phyloP scores from a whole-genome alignment of 2,329 filamentous ascomycete species.

The Sarocladium oryzae region DNA sequence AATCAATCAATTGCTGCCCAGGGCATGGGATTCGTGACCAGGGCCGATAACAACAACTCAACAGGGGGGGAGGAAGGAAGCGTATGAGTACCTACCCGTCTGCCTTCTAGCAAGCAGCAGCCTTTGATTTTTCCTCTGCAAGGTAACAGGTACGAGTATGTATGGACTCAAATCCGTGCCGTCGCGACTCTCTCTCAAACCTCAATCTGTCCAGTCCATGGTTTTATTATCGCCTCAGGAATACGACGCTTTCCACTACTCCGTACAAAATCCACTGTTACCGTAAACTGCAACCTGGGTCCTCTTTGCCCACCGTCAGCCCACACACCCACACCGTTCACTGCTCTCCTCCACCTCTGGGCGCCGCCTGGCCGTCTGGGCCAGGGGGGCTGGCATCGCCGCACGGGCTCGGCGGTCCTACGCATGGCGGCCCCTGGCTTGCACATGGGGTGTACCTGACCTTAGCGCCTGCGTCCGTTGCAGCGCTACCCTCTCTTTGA shows the following conservation, averaged over 20 bases:
- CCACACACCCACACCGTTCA: slow-evolving; percentile 3
- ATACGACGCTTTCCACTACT: background rate
- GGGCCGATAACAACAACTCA: too few relatives aligned
- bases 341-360: slow-evolving; percentile 1
- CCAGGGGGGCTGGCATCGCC: too few relatives aligned
- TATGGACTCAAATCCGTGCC: too few relatives aligned
- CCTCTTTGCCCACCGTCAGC: slow-evolving; percentile 2
- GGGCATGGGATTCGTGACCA: background rate
- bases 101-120: too few relatives aligned
- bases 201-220: too few relatives aligned
- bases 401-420: background rate
- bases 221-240: too few relatives aligned
- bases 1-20: background rate
- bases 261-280: background rate
- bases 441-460: slow-evolving; percentile 1
- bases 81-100: too few relatives aligned
- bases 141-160: too few relatives aligned
- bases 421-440: background rate
- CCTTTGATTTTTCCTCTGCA: too few relatives aligned
- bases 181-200: too few relatives aligned
- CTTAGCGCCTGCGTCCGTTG: background rate
- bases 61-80: too few relatives aligned
- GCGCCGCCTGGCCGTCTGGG: too few relatives aligned
- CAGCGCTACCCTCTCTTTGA: background rate
- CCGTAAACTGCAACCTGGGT: background rate